Conservation (phyloP, 495 filamentous ascomycete species). For the Trypethelium eluteriae region DNA sequence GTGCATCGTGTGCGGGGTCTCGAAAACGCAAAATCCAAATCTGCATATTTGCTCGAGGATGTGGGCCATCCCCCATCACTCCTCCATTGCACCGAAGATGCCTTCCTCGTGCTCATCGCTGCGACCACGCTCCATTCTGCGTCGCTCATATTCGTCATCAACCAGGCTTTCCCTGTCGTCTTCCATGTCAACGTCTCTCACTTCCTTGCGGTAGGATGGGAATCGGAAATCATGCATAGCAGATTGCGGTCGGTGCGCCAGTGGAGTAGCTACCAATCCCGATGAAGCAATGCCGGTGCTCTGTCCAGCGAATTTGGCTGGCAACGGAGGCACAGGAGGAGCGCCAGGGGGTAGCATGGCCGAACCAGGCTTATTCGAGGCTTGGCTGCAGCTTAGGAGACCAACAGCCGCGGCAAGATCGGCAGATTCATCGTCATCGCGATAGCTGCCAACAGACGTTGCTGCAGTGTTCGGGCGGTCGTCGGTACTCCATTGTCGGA, state of each 20-base stretch:
- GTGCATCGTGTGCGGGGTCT: conserved; percentile 13
- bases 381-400: conserved; percentile 81
- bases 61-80: conserved; percentile 39
- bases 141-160: conserved; percentile 70
- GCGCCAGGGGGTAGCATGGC: conserved; percentile 65
- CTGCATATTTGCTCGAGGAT: not conserved
- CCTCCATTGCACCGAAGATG: conserved; percentile 94
- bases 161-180: conserved; percentile 48
- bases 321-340: conserved; percentile 79
- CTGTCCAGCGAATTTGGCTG: conserved; percentile 57
- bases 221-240: conserved; percentile 14
- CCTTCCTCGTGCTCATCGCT: conserved; percentile 91
- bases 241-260: conserved; percentile 29
- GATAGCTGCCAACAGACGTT: conserved; percentile 40
- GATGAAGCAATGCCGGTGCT: conserved; percentile 28
- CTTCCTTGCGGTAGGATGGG: conserved; percentile 26
- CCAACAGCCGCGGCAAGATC: conserved; percentile 86
- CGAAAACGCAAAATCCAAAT: not conserved
- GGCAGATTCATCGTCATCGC: conserved; percentile 63
- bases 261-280: conserved; percentile 27
- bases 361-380: conserved; percentile 65
- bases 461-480: conserved; percentile 37
- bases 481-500: conserved; percentile 44
- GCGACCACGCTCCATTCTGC: conserved; percentile 44
- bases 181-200: conserved; percentile 60